These are phyloP conservation scores for Gautieria morchelliformis DNA, from an alignment of 768 basidiomycete species.

Conservation along the genomic window DNA sequence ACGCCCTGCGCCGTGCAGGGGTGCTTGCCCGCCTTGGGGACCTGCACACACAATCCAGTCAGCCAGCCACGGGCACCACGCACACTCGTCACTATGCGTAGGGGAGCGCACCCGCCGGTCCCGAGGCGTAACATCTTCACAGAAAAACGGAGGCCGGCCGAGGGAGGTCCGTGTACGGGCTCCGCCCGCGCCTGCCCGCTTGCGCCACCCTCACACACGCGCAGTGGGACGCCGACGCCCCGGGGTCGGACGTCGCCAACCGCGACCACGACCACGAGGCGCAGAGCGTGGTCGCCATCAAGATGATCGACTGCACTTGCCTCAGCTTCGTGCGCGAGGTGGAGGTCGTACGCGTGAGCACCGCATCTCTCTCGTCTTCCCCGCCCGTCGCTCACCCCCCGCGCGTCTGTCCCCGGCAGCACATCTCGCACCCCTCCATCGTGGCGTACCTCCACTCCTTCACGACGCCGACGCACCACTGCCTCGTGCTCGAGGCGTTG, in stretches of 20 bases:
- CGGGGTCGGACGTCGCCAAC: too few species aligned
- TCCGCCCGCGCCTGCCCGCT: too few species aligned
- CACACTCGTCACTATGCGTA: too few species aligned
- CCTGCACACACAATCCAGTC: constrained; percentile 27
- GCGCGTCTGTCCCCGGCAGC: constrained; percentile 27
- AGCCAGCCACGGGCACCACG: too few species aligned
- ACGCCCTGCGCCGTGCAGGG: constrained; percentile 41
- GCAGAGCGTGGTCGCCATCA: constrained; percentile 36
- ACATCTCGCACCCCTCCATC: constrained; percentile 75
- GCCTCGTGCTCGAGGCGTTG: constrained; percentile 69
- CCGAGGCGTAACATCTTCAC: constrained; percentile 61
- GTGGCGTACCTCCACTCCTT: constrained; percentile 63
- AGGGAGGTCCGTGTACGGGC: too few species aligned
- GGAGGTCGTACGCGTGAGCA: constrained; percentile 67
- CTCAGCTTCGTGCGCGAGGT: constrained; percentile 78
- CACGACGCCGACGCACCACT: constrained; percentile 62
- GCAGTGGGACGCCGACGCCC: too few species aligned
- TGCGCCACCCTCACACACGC: too few species aligned
- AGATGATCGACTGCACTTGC: constrained; percentile 49
- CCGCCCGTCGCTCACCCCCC: constrained; percentile 1
- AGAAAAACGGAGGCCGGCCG: constrained; percentile 56
- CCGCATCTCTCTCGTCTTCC: constrained; percentile 3
- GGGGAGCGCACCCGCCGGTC: constrained; percentile 37
- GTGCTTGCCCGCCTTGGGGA: constrained; percentile 41
- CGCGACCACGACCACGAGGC: too few species aligned